Conservation (phyloP, 179 eudicot species). For the Beta macrorhiza region DNA sequence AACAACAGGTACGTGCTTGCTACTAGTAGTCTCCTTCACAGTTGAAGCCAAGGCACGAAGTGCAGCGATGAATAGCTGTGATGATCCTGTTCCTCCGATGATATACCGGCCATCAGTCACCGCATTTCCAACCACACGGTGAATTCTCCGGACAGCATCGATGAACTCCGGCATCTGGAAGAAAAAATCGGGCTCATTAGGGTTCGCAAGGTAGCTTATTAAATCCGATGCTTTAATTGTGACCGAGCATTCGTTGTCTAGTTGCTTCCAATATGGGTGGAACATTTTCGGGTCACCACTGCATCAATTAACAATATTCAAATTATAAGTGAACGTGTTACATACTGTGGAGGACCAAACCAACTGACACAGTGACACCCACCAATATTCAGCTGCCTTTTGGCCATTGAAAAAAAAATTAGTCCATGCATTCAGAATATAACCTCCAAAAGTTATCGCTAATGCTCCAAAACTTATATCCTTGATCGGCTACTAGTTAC, state of each 20-base stretch:
- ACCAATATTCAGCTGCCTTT: too few species aligned
- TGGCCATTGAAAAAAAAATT: too few species aligned
- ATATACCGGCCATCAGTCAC: constrained; percentile 41
- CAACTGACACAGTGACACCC: too few species aligned
- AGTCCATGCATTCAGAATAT: too few species aligned
- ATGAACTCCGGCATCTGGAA: constrained; percentile 35
- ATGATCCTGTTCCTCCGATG: constrained; percentile 74
- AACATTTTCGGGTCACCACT: constrained; percentile 33
- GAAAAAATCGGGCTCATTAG: constrained; percentile 4
- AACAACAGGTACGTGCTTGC: constrained; percentile 39
- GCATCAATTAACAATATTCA: not conserved
- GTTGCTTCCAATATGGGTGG: constrained; percentile 23
- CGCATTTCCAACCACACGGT: constrained; percentile 60
- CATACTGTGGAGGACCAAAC: too few species aligned
- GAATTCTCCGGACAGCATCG: constrained; percentile 46
- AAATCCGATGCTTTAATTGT: constrained; percentile 35
- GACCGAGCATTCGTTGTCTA: constrained; percentile 29
- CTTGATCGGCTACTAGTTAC: too few species aligned
- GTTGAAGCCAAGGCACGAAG: constrained; percentile 47
- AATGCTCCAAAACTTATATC: too few species aligned
- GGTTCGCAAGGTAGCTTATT: constrained; percentile 30
- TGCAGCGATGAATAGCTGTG: constrained; percentile 64
- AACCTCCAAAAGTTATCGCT: too few species aligned
- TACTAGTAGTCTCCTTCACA: constrained; percentile 21
- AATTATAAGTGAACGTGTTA: too few species aligned